A percentile compares a stretch with the other conserved stretches of the same genome.
Evolutionary conservation across 768 basidiomycete genomes (phyloP).

Genomic region (Pisolithus albus): DNA sequence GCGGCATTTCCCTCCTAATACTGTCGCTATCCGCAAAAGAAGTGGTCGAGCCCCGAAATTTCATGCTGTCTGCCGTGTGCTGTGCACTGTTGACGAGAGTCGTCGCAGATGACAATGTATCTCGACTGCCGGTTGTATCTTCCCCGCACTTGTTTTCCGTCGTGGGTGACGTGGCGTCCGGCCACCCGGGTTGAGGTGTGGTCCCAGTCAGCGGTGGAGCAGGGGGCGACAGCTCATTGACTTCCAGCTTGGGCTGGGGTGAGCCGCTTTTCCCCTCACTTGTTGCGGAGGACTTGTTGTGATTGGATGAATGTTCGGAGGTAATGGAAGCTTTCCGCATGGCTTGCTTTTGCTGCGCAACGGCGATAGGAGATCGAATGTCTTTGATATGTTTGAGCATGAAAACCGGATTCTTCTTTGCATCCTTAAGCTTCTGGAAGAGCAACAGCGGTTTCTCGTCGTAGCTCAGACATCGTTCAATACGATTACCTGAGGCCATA

Average conservation of each 20-base stretch:
- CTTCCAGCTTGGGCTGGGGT: slow-evolving; percentile 65
- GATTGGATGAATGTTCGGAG: slow-evolving; percentile 18
- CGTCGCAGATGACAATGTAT: slow-evolving; percentile 28
- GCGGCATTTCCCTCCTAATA: slow-evolving; percentile 37
- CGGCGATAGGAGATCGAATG: slow-evolving; percentile 93
- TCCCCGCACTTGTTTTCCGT: slow-evolving; percentile 44
- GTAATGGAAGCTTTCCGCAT: slow-evolving; percentile 65
- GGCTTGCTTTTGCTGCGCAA: slow-evolving; percentile 94
- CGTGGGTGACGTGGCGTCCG: slow-evolving; percentile 61
- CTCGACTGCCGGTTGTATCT: slow-evolving; percentile 30
- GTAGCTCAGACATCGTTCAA: slow-evolving; percentile 92
- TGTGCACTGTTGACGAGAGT: slow-evolving; percentile 28
- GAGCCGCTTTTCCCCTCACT: slow-evolving; percentile 32
- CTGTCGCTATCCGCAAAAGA: slow-evolving; percentile 28
- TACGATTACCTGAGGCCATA: slow-evolving; percentile 48
- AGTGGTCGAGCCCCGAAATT: slow-evolving; percentile 11
- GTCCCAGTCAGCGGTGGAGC: slow-evolving; percentile 50
- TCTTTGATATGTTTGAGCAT: slow-evolving; percentile 95
- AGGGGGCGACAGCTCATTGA: slow-evolving; percentile 51
- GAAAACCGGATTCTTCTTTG: slow-evolving; percentile 96
- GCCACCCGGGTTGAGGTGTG: slow-evolving; percentile 71
- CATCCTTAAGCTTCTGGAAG: slow-evolving; percentile 96
- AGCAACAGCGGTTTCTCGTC: slow-evolving; percentile 96
- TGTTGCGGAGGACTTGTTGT: slow-evolving; percentile 20
- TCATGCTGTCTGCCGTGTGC: slow-evolving; percentile 21